Conservation (phyloP, 2,329 filamentous ascomycete genomes). For the Fusarium denticulatum region DNA sequence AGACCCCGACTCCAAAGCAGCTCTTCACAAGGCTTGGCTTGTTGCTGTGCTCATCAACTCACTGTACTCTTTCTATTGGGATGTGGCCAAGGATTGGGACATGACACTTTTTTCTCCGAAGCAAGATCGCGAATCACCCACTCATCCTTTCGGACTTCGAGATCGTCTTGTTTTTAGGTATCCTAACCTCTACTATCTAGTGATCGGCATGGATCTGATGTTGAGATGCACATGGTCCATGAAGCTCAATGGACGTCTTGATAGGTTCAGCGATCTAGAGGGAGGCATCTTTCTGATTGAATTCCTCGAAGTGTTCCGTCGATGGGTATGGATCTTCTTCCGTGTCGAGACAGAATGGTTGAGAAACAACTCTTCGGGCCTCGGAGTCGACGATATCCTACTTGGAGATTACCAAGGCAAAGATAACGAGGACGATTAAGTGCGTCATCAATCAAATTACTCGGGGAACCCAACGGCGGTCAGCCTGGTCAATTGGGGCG, state of each 20-base stretch:
- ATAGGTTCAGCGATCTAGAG: conserved; percentile 87
- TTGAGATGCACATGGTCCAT: conserved; percentile 91
- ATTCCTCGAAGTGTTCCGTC: conserved; percentile 83
- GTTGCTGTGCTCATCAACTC: conserved; percentile 83
- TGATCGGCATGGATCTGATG: conserved; percentile 80
- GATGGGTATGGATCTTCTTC: conserved; percentile 98
- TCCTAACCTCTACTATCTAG: conserved; percentile 81
- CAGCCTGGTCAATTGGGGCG: conserved; percentile 22
- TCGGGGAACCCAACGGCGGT: conserved; percentile 8
- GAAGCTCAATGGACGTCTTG: conserved; percentile 83
- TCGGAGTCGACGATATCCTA: conserved; percentile 75
- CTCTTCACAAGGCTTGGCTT: conserved; percentile 71
- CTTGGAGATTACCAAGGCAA: conserved; percentile 77
- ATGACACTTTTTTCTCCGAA: conserved; percentile 78
- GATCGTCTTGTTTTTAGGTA: conserved; percentile 77
- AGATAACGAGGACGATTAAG: conserved; percentile 55
- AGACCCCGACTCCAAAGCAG: conserved; percentile 51
- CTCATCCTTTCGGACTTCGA: conserved; percentile 82
- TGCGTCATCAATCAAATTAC: conserved; percentile 8
- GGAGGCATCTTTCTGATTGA: conserved; percentile 89
- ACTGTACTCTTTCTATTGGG: conserved; percentile 98
- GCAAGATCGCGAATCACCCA: conserved; percentile 66
- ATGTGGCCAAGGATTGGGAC: conserved; percentile 96
- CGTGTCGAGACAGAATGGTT: conserved; percentile 94
- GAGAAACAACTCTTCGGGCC: conserved; percentile 61